Base-by-base conservation (phyloP, 306 rosid species). In the Carpinus fangiana region DNA sequence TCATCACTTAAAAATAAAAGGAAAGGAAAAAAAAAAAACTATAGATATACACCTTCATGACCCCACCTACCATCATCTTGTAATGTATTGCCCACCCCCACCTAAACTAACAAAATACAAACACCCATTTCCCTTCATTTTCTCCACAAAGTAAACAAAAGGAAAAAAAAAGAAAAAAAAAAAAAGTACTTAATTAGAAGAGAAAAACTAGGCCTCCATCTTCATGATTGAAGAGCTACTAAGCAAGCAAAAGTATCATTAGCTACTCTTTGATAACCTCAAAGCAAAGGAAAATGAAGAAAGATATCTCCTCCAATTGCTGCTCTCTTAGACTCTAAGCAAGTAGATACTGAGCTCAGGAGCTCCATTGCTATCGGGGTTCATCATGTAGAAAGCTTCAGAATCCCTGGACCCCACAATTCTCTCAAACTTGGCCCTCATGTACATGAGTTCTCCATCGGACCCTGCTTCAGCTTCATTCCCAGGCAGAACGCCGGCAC, bases 371-470 rank as follows among this genome's bases (percentile, higher is more conserved):
- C 93, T 93, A 71, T 96, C 98, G 20, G 99, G 99, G 76, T 96
- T 96, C 98, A 96, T 96, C 99, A 96, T 96, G 74, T 96, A 96
- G 87, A 96, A 96, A 76, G 98, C 99, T 70, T 96, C 99, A 72
- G 99, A 96, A 74, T 96, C 99, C 85, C 96, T 90, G 6, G 99
- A 96, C 74, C 99, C 99, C 51, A 96, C 97, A 78, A 96, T 88
- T 78, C 99, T 90, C 92, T 96, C 99, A 82, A 96, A 96, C 89
- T 93, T 91, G 13, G 98, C 99, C 56, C 99, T 91, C 99, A 93
- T 93, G 69, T 96, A 96, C 99, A 96, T 96, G 16, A 96, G 73
- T 52, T 88, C 96, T 21, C 90, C 89, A 61, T 76, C 93, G 73
- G 89, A 82, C 66, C 87, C 84, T 23, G 78, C 87, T 78, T 86